These are phyloP conservation scores for Saccharomycopsis capsularis DNA, from an alignment of 805 yeast genomes.

Conservation along the genomic window DNA sequence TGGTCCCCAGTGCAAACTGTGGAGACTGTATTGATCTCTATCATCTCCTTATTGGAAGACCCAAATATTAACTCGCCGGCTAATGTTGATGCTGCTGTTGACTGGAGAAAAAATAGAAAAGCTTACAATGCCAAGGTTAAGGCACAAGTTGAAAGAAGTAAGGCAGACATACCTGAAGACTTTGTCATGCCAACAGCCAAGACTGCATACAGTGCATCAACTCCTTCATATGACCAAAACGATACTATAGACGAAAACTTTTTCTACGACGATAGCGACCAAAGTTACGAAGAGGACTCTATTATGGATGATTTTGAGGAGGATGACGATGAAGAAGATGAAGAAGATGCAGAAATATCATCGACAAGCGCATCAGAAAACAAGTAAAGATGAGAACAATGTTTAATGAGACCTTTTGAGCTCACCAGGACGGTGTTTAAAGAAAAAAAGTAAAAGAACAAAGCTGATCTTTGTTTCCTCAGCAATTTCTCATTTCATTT, in stretches of 20 bases:
- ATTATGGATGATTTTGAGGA: constrained; percentile 48
- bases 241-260: constrained; percentile 69
- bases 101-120: constrained; percentile 75
- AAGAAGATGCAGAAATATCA: constrained; percentile 30
- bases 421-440: not conserved
- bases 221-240: constrained; percentile 30
- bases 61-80: constrained; percentile 94
- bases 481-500: not conserved
- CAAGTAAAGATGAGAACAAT: not conserved
- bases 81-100: constrained; percentile 91
- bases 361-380: not conserved
- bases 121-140: constrained; percentile 68
- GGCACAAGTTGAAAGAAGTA: constrained; percentile 77
- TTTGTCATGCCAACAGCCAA: constrained; percentile 73
- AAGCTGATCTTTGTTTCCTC: not conserved
- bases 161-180: constrained; percentile 80
- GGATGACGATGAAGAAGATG: constrained; percentile 55
- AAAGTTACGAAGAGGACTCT: constrained; percentile 51
- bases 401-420: no score
- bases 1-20: constrained; percentile 94
- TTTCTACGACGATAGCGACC: constrained; percentile 80
- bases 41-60: constrained; percentile 84
- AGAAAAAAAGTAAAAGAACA: no score
- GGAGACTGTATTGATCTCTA: constrained; percentile 82
- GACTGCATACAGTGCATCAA: constrained; percentile 42